Conservation (phyloP, 768 basidiomycete species). For the Rhodotorula kratochvilovae region DNA sequence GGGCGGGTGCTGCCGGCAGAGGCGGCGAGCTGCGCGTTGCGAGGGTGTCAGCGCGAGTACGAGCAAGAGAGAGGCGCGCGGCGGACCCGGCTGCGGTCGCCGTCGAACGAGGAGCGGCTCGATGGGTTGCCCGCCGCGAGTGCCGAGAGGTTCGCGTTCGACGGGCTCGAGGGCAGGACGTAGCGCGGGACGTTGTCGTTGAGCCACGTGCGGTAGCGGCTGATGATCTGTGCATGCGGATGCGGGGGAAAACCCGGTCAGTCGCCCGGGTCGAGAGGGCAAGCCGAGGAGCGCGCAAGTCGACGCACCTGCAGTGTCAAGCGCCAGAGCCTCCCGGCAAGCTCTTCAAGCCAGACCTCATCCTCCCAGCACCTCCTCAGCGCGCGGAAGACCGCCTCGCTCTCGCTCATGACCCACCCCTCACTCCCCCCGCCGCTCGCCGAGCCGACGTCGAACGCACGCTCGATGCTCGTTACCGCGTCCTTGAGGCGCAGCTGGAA, state of each 20-base stretch:
- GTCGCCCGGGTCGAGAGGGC: neutral
- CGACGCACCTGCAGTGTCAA: conserved; percentile 73
- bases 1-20: conserved; percentile 3
- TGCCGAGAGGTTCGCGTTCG: conserved; percentile 20
- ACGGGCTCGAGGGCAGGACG: conserved; percentile 26
- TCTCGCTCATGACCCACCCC: conserved; percentile 40
- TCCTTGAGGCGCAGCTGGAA: conserved; percentile 98
- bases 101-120: conserved; percentile 8
- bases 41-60: neutral
- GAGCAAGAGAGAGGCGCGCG: neutral
- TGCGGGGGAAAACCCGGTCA: too few species aligned
- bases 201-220: conserved; percentile 76
- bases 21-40: conserved; percentile 17
- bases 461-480: conserved; percentile 72
- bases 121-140: neutral
- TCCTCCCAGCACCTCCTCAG: conserved; percentile 78
- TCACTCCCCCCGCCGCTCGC: conserved; percentile 20
- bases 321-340: conserved; percentile 82
- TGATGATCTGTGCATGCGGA: conserved; percentile 63
- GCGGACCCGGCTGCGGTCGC: conserved; percentile 18
- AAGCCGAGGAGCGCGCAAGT: neutral
- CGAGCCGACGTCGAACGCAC: conserved; percentile 51
- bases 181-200: conserved; percentile 53
- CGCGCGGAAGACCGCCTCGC: conserved; percentile 62
- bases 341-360: conserved; percentile 75